These are phyloP conservation scores for Corchorus olitorius DNA, from an alignment of 345 rosid genomes.

Conservation along the genomic window DNA sequence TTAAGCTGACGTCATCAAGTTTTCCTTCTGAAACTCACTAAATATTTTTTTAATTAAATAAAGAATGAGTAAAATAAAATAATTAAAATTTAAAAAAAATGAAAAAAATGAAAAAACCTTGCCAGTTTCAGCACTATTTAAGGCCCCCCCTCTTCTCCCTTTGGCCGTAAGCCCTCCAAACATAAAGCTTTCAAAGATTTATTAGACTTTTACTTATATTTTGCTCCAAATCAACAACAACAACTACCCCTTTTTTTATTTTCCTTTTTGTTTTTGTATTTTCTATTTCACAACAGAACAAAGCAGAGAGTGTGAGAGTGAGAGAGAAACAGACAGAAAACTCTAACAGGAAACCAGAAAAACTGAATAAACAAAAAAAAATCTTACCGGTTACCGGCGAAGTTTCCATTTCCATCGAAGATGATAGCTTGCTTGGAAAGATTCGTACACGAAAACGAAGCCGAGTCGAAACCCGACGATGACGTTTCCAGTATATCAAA, in stretches of 20 bases:
- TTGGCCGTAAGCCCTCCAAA: neutral
- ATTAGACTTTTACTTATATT: neutral
- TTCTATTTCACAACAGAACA: neutral
- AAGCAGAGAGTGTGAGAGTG: neutral
- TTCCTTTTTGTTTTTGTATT: neutral
- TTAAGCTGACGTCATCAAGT: constrained; percentile 25
- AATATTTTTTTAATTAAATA: no score
- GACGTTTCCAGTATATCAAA: constrained; percentile 42
- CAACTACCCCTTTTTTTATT: neutral
- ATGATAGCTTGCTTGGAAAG: constrained; percentile 84
- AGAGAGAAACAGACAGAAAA: neutral
- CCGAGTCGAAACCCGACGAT: constrained; percentile 47
- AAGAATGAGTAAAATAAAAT: no score
- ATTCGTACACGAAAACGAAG: constrained; percentile 69
- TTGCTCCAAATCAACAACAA: neutral
- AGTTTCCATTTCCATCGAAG: constrained; percentile 16
- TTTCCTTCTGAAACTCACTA: neutral
- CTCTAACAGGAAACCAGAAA: neutral
- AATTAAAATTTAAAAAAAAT: no score
- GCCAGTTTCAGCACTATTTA: constrained; percentile 34
- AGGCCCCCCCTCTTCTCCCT: neutral
- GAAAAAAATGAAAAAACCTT: constrained; percentile 1
- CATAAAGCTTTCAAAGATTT: neutral
- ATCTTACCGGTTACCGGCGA: constrained; percentile 22
- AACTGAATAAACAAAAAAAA: neutral